Evolutionary conservation across 2,329 filamentous ascomycete genomes (phyloP).

Genomic region (Aspergillus sp.): DNA sequence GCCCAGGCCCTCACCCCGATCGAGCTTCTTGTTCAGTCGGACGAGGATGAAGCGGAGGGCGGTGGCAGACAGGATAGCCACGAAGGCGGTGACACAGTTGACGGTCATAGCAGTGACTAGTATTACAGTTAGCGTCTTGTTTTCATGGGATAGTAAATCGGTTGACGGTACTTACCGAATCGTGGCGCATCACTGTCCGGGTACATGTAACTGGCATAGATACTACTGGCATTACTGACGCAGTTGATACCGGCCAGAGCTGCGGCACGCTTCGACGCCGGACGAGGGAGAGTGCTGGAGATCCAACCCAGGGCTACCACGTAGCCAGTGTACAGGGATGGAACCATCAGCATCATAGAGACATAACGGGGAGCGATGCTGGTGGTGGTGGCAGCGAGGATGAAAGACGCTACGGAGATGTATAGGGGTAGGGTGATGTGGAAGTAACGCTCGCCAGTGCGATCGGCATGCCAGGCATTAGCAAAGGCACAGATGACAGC

Average conservation of each 20-base stretch:
- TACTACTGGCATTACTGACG: slow-evolving; percentile 67
- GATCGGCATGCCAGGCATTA: slow-evolving; percentile 72
- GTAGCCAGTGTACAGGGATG: slow-evolving; percentile 66
- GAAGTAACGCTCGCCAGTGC: slow-evolving; percentile 69
- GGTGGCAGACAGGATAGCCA: slow-evolving; percentile 66
- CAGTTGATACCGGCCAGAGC: slow-evolving; percentile 77
- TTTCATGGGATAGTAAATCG: background rate
- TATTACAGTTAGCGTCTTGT: background rate
- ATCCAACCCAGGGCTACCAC: slow-evolving; percentile 75
- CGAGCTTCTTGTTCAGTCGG: slow-evolving; percentile 69
- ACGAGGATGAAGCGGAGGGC: slow-evolving; percentile 65
- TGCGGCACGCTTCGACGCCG: slow-evolving; percentile 72
- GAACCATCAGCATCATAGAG: slow-evolving; percentile 71
- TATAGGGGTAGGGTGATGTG: slow-evolving; percentile 66
- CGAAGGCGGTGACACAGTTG: slow-evolving; percentile 65
- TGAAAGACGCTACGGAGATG: slow-evolving; percentile 65
- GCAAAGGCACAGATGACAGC: slow-evolving; percentile 62
- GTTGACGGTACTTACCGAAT: slow-evolving; percentile 37
- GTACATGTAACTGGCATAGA: slow-evolving; percentile 72
- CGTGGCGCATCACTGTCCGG: slow-evolving; percentile 48
- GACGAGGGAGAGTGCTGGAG: slow-evolving; percentile 71
- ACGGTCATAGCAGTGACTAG: slow-evolving; percentile 64
- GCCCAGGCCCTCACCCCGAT: slow-evolving; percentile 60
- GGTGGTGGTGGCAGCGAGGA: slow-evolving; percentile 66
- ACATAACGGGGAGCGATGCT: slow-evolving; percentile 64